Conservation (phyloP, 441 rosid species). For the Gossypium trilobum region DNA sequence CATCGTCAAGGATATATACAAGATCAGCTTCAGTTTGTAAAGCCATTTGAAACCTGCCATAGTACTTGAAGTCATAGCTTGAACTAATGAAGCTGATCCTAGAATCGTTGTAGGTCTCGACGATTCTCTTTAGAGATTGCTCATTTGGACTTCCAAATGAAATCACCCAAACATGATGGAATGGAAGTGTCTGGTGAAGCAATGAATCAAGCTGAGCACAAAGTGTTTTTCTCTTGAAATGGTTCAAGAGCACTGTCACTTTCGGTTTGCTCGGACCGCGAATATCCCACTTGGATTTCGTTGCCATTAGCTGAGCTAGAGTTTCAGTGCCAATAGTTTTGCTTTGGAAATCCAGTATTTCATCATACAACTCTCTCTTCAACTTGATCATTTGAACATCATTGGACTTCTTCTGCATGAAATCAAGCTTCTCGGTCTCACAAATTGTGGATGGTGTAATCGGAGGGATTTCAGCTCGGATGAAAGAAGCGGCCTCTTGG, state of each 20-base stretch:
- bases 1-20: conserved; percentile 77
- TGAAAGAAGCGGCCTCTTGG: conserved; percentile 49
- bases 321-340: conserved; percentile 58
- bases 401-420: conserved; percentile 74
- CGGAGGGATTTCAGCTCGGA: conserved; percentile 26
- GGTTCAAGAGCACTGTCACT: conserved; percentile 76
- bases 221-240: conserved; percentile 88
- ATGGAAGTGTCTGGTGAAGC: conserved; percentile 74
- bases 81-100: conserved; percentile 87
- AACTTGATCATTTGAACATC: conserved; percentile 69
- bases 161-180: conserved; percentile 86
- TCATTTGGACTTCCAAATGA: conserved; percentile 85
- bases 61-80: conserved; percentile 86
- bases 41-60: conserved; percentile 94
- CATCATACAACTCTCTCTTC: conserved; percentile 65
- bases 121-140: conserved; percentile 54
- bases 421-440: conserved; percentile 79
- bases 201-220: conserved; percentile 82
- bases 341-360: conserved; percentile 50
- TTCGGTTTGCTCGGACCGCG: conserved; percentile 52
- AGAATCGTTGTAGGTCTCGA: conserved; percentile 67
- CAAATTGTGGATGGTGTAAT: conserved; percentile 47
- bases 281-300: conserved; percentile 76
- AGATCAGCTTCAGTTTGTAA: conserved; percentile 83
- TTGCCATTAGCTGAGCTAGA: conserved; percentile 53